A percentile compares a stretch with the other conserved stretches of the same genome.
Conservation (phyloP, 2,329 filamentous ascomycete species). For the Diaporthe destruens region DNA sequence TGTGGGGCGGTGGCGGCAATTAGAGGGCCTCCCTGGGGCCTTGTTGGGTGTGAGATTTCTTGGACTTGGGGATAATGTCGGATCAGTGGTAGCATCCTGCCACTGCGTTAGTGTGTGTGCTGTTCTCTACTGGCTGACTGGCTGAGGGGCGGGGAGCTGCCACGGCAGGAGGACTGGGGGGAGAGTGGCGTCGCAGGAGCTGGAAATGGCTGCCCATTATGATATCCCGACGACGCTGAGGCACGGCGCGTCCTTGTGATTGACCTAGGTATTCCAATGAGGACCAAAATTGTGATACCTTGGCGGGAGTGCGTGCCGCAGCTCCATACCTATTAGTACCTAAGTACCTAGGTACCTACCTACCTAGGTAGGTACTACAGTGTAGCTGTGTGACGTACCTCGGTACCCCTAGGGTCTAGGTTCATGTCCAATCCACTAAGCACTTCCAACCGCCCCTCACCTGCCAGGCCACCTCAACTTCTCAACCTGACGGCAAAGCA, state of each 20-base stretch:
- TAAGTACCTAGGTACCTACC: not conserved
- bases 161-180: constrained; percentile 1
- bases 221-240: constrained; percentile 39
- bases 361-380: too few relatives aligned
- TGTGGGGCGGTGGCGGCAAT: not conserved
- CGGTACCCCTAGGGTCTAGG: too few relatives aligned
- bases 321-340: not conserved
- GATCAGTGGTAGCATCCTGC: not conserved
- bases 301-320: not conserved
- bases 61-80: not conserved
- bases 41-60: not conserved
- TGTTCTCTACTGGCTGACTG: not conserved
- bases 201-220: constrained; percentile 35
- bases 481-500: not conserved
- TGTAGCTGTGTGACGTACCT: too few relatives aligned
- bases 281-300: constrained; percentile 27
- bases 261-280: constrained; percentile 21
- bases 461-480: not conserved
- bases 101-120: not conserved
- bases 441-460: too few relatives aligned
- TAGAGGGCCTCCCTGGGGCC: not conserved
- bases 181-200: constrained; percentile 23
- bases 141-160: not conserved
- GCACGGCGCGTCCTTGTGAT: constrained; percentile 38
- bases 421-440: too few relatives aligned